Evolutionary conservation across 768 basidiomycete genomes (phyloP).

Genomic region (Mycena belliarum): DNA sequence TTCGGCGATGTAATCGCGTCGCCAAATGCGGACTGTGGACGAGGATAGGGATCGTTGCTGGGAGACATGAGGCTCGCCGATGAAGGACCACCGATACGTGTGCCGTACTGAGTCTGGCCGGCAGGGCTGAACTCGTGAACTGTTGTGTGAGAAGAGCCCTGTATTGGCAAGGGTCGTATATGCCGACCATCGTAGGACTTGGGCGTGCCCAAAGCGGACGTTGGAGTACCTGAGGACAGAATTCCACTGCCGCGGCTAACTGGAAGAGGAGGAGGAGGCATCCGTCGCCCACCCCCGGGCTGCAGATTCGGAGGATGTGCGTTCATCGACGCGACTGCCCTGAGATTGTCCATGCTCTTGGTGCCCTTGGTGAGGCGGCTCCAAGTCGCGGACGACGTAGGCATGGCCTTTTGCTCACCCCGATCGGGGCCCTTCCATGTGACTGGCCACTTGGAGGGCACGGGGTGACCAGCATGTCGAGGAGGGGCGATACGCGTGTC

Average conservation of each 20-base stretch:
- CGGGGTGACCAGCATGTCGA: conserved; percentile 42
- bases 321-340: conserved; percentile 31
- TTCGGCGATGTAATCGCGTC: conserved; percentile 45
- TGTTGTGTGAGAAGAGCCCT: conserved; percentile 37
- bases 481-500: conserved; percentile 34
- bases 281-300: conserved; percentile 33
- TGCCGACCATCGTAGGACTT: conserved; percentile 44
- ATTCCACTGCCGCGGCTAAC: conserved; percentile 28
- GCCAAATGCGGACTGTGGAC: conserved; percentile 66
- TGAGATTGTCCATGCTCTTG: conserved; percentile 64
- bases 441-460: conserved; percentile 49
- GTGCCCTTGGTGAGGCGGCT: conserved; percentile 37
- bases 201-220: conserved; percentile 31
- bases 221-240: conserved; percentile 22
- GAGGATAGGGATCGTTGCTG: conserved; percentile 56
- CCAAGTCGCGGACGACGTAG: conserved; percentile 33
- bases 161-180: conserved; percentile 42
- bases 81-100: conserved; percentile 23
- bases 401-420: conserved; percentile 36
- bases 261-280: conserved; percentile 34
- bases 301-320: conserved; percentile 36
- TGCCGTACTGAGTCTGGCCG: conserved; percentile 26
- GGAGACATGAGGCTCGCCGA: conserved; percentile 39
- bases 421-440: conserved; percentile 53
- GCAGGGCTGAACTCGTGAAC: conserved; percentile 32